Conservation (phyloP, 2,329 filamentous ascomycete species). For the Trichoderma sp. region DNA sequence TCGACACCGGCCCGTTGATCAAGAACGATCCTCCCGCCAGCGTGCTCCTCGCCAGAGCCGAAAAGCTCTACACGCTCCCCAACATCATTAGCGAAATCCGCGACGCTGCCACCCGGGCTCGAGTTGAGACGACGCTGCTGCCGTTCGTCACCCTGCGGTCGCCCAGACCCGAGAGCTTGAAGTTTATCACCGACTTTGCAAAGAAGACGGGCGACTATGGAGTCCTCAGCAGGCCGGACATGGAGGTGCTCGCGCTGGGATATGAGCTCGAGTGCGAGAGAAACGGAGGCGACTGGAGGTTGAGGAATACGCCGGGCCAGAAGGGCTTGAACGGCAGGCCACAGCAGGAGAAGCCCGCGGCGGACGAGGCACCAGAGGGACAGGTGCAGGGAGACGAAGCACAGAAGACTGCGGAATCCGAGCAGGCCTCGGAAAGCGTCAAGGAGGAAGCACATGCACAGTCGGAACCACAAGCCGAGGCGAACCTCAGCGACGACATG, state of each 20-base stretch:
- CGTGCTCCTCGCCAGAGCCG: constrained; percentile 75
- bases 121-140: constrained; percentile 80
- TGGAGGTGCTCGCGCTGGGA: constrained; percentile 84
- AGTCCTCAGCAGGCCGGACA: constrained; percentile 85
- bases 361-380: constrained; percentile 35
- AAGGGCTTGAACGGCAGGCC: constrained; percentile 72
- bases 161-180: constrained; percentile 75
- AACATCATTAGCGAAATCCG: constrained; percentile 86
- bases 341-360: not conserved
- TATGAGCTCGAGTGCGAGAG: constrained; percentile 94
- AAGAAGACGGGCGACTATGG: constrained; percentile 85
- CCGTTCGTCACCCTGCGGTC: constrained; percentile 81
- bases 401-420: constrained; percentile 34
- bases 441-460: constrained; percentile 30
- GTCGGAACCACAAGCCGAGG: constrained; percentile 29
- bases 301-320: constrained; percentile 78
- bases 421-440: constrained; percentile 16
- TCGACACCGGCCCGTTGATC: constrained; percentile 91
- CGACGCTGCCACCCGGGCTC: constrained; percentile 76
- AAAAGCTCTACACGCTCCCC: constrained; percentile 79
- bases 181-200: constrained; percentile 81
- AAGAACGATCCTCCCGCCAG: constrained; percentile 88
- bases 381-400: constrained; percentile 28
- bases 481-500: constrained; percentile 32
- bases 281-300: constrained; percentile 84